These are phyloP conservation scores for Leccinum fibrillosum DNA, from an alignment of 768 basidiomycete genomes.

Conservation along the genomic window DNA sequence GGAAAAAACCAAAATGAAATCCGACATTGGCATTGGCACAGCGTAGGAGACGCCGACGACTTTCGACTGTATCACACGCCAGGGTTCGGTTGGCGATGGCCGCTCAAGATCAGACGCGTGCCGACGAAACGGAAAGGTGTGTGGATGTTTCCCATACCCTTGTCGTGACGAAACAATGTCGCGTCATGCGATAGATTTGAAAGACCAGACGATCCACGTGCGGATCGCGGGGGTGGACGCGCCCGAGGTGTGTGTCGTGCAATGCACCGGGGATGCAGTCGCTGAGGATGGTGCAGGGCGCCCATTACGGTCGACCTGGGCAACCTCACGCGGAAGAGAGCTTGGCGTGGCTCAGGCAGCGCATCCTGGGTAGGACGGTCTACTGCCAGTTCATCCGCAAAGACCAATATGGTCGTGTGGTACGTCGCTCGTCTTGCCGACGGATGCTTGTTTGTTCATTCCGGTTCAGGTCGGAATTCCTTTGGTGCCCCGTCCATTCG, in stretches of 20 bases:
- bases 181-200: slow-evolving; percentile 54
- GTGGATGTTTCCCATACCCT: neutral
- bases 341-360: slow-evolving; percentile 62
- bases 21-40: slow-evolving; percentile 22
- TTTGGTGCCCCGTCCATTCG: slow-evolving; percentile 46
- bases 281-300: slow-evolving; percentile 43
- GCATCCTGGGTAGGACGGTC: slow-evolving; percentile 55
- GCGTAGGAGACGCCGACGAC: slow-evolving; percentile 86
- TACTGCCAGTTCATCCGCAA: slow-evolving; percentile 69
- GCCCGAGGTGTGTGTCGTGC: slow-evolving; percentile 61
- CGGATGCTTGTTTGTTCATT: neutral
- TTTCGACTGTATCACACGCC: slow-evolving; percentile 86
- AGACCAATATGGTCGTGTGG: slow-evolving; percentile 85
- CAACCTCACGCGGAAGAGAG: slow-evolving; percentile 78
- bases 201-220: slow-evolving; percentile 79
- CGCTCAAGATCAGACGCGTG: slow-evolving; percentile 62
- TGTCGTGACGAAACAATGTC: neutral
- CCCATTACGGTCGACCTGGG: slow-evolving; percentile 79
- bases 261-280: neutral
- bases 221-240: slow-evolving; percentile 91
- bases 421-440: slow-evolving; percentile 34
- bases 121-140: slow-evolving; percentile 59
- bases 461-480: slow-evolving; percentile 59
- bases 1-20: neutral
- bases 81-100: slow-evolving; percentile 68